Evolutionary conservation across 495 filamentous ascomycete genomes (phyloP).

Genomic region (Penicillium steckii): DNA sequence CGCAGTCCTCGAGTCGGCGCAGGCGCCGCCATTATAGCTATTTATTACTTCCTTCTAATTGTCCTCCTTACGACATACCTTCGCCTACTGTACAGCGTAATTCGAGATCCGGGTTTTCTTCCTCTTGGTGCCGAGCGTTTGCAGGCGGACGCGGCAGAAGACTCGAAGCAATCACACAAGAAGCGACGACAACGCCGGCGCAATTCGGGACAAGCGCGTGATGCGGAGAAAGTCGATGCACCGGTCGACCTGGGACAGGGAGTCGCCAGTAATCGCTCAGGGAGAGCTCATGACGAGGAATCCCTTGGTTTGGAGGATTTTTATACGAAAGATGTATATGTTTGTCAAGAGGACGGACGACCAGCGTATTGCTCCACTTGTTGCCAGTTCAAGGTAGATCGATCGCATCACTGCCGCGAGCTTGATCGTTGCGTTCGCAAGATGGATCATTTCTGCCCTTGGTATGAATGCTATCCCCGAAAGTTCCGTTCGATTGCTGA

Average conservation of each 20-base stretch:
- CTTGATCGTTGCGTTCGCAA: constrained; percentile 76
- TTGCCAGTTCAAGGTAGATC: constrained; percentile 78
- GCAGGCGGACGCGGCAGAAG: constrained; percentile 15
- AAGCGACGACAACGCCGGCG: constrained; percentile 18
- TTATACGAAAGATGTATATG: constrained; percentile 76
- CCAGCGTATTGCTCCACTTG: constrained; percentile 81
- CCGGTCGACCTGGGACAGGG: constrained; percentile 28
- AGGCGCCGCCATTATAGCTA: constrained; percentile 64
- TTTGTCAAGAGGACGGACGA: constrained; percentile 74
- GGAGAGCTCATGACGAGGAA: constrained; percentile 24
- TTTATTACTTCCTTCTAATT: constrained; percentile 70
- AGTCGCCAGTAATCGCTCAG: constrained; percentile 17
- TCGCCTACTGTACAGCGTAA: constrained; percentile 63
- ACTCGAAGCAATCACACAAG: constrained; percentile 14
- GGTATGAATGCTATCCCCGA: constrained; percentile 43
- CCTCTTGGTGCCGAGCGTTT: constrained; percentile 48
- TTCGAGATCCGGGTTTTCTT: constrained; percentile 66
- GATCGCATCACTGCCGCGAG: constrained; percentile 82
- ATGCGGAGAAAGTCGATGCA: constrained; percentile 24
- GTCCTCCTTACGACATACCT: constrained; percentile 66
- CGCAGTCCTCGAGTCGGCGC: constrained; percentile 46
- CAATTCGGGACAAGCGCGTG: constrained; percentile 9
- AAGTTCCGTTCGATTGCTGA: constrained; percentile 11
- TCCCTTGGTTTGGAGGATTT: constrained; percentile 51
- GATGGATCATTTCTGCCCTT: constrained; percentile 96